Evolutionary conservation across 192 early-diverging fungal genomes (phyloP), one percentile per base, ranked within the genome.

Genomic region (Phycomyces blakesleeanus): DNA sequence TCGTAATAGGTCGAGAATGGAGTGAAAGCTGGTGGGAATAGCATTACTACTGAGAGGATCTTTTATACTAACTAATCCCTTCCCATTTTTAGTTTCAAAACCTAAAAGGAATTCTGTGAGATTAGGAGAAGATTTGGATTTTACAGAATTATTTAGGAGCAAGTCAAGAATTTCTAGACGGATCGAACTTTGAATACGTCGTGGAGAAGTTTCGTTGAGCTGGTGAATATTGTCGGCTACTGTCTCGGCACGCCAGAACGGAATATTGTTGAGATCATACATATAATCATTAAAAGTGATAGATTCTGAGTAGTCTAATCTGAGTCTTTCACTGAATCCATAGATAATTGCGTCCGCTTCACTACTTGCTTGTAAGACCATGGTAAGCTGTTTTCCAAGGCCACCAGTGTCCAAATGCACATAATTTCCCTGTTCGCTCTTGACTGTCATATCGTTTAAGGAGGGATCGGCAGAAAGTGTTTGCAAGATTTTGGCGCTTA

Each of bases 81-180:
- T 44, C 9, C 73, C 71, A 0, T 77, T 76, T 16, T 64, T 62
- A 39, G 85, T 55, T 59, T 89, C 77, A 63, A 87, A 94, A 0
- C 97, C 97, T 3, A 99, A 77, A 47, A 99, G 73, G 54, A 91
- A 95, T 72, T 97, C 95, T 7, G 95, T 84, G 41, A 96, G 73
- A 0, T 85, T 90, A 0, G 94, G 92, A 10, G 81, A 77, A 8
- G 83, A 74, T 59, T 78, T 76, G 9, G 71, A 51, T 0, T 75
- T 67, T 16, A 72, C 64, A 11, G 94, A 55, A 70, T 96, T 98
- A 10, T 82, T 82, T 10, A 98, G 64, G 37, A 99, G 76, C 57
- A 97, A 71, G 51, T 96, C 91, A 20, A 97, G 72, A 37, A 97
- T 89, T 9, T 92, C 88, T 34, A 93, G 73, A 0, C 91, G 87